Conservation (phyloP, 768 basidiomycete genomes). For the Pleurotus cornucopiae region DNA sequence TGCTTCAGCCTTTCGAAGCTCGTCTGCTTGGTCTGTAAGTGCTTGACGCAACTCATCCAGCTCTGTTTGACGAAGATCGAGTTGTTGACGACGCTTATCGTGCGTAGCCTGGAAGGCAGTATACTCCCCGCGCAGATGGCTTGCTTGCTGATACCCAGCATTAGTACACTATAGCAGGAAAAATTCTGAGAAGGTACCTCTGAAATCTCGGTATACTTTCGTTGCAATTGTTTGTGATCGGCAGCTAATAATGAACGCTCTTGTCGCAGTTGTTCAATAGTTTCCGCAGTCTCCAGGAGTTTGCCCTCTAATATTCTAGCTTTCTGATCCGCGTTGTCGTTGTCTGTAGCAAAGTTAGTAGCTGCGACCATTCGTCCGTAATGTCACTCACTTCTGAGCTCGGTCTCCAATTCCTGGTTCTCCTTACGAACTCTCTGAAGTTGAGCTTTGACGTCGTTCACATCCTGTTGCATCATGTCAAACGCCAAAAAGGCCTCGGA, state of each 20-base stretch:
- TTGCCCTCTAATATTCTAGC: slow-evolving; percentile 63
- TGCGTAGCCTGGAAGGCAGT: slow-evolving; percentile 60
- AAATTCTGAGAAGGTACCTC: slow-evolving; percentile 42
- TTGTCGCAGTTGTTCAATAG: slow-evolving; percentile 71
- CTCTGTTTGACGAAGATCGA: slow-evolving; percentile 67
- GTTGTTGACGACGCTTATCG: slow-evolving; percentile 66
- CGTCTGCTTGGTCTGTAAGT: slow-evolving; percentile 53
- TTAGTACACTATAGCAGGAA: not conserved
- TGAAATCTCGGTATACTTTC: slow-evolving; percentile 57
- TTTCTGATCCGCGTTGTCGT: slow-evolving; percentile 68
- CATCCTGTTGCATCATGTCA: slow-evolving; percentile 48
- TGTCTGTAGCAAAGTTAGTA: slow-evolving; percentile 35
- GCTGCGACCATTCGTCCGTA: not conserved
- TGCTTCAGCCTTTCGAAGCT: slow-evolving; percentile 58
- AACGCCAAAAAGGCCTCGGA: slow-evolving; percentile 1
- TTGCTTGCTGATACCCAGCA: slow-evolving; percentile 41
- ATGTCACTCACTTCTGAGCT: slow-evolving; percentile 56
- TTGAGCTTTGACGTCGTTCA: slow-evolving; percentile 71
- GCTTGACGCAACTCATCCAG: slow-evolving; percentile 74
- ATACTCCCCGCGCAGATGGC: slow-evolving; percentile 60
- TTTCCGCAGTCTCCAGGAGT: slow-evolving; percentile 63
- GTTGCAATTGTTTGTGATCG: slow-evolving; percentile 74
- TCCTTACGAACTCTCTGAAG: slow-evolving; percentile 68
- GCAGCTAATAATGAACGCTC: slow-evolving; percentile 66
- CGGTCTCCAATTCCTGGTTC: slow-evolving; percentile 68